Evolutionary conservation across 257 asterid species (phyloP), one percentile per base, ranked within the genome.

Genomic region (Leonotis leonurus): DNA sequence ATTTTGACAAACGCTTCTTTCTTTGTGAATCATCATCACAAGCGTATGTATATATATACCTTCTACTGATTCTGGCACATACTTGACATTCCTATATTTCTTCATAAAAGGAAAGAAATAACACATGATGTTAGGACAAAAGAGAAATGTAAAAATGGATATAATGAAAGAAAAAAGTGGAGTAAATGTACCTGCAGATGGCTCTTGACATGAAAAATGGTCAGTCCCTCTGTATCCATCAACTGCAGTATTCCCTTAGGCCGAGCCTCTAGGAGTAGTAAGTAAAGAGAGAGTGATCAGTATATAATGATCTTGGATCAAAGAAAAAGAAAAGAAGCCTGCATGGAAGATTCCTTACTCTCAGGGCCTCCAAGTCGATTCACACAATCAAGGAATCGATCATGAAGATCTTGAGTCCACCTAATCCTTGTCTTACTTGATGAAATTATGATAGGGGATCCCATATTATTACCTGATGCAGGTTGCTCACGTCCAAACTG

Each of bases 181-280:
- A 14, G 5, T 5, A 0, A 21, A 1, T 17, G 41, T 58, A 88
- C 96, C 90, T 89, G 97, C 65, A 89, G 74, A 83, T 89, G 97
- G 81, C 97, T 89, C 77, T 89, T 89, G 70, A 89, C 81, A 71
- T 89, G 97, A 75, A 82, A 77, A 48, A 89, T 84, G 56, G 95
- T 86, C 41, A 89, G 79, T 36, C 91, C 85, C 37, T 86, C 85
- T 27, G 80, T 66, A 32, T 76, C 85, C 97, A 89, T 89, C 67
- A 89, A 72, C 74, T 62, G 83, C 14, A 84, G 81, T 77, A 89
- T 84, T 8, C 88, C 89, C 81, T 89, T 89, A 5, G 97, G 97
- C 26, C 94, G 84, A 12, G 97, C 97, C 85, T 86, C 97, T 89
- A 51, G 8, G n/a, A n/a, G n/a, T n/a, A n/a, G n/a, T n/a, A n/a